Evolutionary conservation across 352 stramenopile species (phyloP).

Genomic region (Pythium sp.): DNA sequence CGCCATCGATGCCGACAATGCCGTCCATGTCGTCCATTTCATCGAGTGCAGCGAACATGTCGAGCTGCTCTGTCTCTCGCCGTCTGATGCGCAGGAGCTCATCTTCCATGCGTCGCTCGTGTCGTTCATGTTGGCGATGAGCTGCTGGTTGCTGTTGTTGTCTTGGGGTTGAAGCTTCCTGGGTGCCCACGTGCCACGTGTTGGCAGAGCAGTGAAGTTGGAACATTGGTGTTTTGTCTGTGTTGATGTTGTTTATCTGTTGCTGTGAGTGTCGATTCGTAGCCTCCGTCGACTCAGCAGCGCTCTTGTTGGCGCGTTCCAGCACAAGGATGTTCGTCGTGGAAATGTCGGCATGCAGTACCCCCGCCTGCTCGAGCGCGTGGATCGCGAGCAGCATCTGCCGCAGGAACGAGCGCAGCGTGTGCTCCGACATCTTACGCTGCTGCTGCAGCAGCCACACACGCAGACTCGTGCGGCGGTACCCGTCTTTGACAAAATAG

Average conservation of each 20-base stretch:
- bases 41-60: constrained; percentile 11
- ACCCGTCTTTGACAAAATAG: constrained; percentile 25
- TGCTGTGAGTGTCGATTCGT: neutral
- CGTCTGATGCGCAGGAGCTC: constrained; percentile 19
- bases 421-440: constrained; percentile 27
- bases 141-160: neutral
- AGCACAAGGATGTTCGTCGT: constrained; percentile 53
- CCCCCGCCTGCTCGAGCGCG: constrained; percentile 44
- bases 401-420: constrained; percentile 49
- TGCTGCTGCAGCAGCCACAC: constrained; percentile 38
- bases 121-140: neutral
- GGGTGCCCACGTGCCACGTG: neutral
- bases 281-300: neutral
- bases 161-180: neutral
- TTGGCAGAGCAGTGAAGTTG: constrained; percentile 20
- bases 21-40: constrained; percentile 9
- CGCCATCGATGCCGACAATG: neutral
- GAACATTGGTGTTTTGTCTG: constrained; percentile 8
- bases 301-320: neutral
- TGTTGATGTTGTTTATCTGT: neutral
- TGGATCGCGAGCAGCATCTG: constrained; percentile 61
- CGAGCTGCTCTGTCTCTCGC: constrained; percentile 15
- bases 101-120: constrained; percentile 3
- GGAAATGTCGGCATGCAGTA: constrained; percentile 52
- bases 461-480: constrained; percentile 28